phyloP scores from a whole-genome alignment of 805 yeast species.

The Candida nanaspora region DNA sequence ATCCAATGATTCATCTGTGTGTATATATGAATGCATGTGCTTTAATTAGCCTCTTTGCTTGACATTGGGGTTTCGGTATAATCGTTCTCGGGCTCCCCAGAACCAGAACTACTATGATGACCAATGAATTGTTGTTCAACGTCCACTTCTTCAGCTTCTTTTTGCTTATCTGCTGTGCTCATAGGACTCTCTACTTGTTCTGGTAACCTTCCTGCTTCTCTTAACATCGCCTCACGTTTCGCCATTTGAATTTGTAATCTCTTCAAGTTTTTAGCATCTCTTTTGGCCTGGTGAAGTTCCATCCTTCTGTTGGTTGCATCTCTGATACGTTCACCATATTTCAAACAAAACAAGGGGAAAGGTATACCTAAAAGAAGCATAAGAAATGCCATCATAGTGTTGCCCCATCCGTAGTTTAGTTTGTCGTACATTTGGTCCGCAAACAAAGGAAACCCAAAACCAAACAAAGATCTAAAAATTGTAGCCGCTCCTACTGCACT shows the following conservation, averaged over 20 bases:
- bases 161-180: no score
- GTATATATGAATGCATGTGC: no score
- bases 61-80: no score
- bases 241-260: constrained; percentile 18
- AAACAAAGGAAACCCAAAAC: constrained; percentile 59
- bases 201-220: constrained; percentile 1
- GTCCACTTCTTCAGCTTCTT: no score
- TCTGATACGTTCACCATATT: constrained; percentile 51
- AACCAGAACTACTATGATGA: no score
- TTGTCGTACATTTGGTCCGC: constrained; percentile 46
- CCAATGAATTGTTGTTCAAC: no score
- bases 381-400: constrained; percentile 51
- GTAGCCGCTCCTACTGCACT: constrained; percentile 61
- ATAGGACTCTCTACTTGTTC: neutral
- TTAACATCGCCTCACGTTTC: neutral
- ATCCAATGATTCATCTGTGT: no score
- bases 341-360: constrained; percentile 49
- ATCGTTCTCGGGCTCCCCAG: no score
- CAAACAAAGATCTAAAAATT: constrained; percentile 52
- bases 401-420: constrained; percentile 66
- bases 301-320: constrained; percentile 48
- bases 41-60: no score
- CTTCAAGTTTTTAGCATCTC: constrained; percentile 35
- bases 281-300: constrained; percentile 37
- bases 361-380: constrained; percentile 54